Evolutionary conservation across 1,284 basidiomycete genomes (phyloP).

Genomic region (Marasmius oreades): DNA sequence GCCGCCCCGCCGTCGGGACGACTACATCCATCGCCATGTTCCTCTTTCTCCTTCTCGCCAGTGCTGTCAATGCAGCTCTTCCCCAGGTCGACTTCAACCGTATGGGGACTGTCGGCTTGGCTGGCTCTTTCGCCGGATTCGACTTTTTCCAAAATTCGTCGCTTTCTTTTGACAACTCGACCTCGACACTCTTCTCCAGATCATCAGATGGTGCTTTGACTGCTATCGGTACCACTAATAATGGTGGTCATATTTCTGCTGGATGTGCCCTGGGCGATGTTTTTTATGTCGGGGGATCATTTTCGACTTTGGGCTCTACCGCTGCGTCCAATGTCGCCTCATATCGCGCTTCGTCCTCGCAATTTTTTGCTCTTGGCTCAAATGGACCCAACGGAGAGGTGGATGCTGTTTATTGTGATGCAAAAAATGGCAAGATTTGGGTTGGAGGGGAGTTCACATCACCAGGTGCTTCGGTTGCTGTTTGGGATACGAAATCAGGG

Average conservation of each 20-base stretch:
- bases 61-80: constrained; percentile 51
- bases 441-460: constrained; percentile 81
- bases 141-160: constrained; percentile 67
- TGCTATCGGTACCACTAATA: constrained; percentile 63
- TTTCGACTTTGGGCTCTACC: constrained; percentile 60
- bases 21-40: constrained; percentile 14
- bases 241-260: constrained; percentile 63
- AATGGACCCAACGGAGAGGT: constrained; percentile 71
- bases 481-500: constrained; percentile 66
- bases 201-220: constrained; percentile 59
- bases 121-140: constrained; percentile 84
- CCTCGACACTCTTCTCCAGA: constrained; percentile 69
- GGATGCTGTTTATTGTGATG: constrained; percentile 81
- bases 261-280: constrained; percentile 61
- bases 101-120: constrained; percentile 86
- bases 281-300: constrained; percentile 77
- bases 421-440: constrained; percentile 71
- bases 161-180: constrained; percentile 60
- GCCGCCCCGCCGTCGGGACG: constrained; percentile 11
- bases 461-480: constrained; percentile 70
- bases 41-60: constrained; percentile 18
- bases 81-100: constrained; percentile 87
- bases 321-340: constrained; percentile 68
- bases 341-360: constrained; percentile 57
- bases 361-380: constrained; percentile 59